These are phyloP conservation scores for Candida argentea DNA, from an alignment of 805 yeast genomes.

Conservation along the genomic window DNA sequence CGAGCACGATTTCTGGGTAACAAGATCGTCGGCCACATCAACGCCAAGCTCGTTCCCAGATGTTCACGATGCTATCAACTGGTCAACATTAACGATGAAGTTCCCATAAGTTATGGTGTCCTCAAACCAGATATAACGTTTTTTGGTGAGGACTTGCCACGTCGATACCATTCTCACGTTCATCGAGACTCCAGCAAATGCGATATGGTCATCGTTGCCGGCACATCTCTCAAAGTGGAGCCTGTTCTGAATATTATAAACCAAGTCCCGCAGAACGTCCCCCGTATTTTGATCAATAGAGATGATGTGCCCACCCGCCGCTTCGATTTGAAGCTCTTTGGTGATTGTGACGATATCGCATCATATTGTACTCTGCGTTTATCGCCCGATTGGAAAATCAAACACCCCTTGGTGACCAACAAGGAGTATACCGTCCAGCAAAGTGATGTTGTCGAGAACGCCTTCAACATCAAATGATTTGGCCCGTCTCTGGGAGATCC, in stretches of 20 bases:
- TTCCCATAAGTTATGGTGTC: conserved; percentile 29
- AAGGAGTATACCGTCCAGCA: neutral
- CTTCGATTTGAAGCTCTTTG: conserved; percentile 30
- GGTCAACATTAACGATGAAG: conserved; percentile 15
- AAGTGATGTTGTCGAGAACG: neutral
- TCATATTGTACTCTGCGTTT: conserved; percentile 20
- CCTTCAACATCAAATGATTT: neutral
- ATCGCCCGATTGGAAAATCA: conserved; percentile 18
- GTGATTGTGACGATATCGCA: conserved; percentile 32
- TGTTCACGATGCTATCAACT: conserved; percentile 36
- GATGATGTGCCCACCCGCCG: conserved; percentile 26
- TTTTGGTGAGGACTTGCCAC: conserved; percentile 64
- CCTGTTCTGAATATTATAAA: conserved; percentile 34
- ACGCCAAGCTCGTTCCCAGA: conserved; percentile 39
- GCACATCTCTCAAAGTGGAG: conserved; percentile 70
- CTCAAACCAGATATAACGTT: conserved; percentile 88
- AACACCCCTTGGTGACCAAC: too few relatives aligned
- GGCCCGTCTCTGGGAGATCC: too few relatives aligned
- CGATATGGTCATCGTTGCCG: conserved; percentile 73
- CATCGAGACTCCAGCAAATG: conserved; percentile 52
- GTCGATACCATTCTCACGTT: conserved; percentile 21
- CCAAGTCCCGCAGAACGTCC: conserved; percentile 21
- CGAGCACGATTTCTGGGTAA: conserved; percentile 44
- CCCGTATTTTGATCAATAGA: conserved; percentile 29
- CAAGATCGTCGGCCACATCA: conserved; percentile 33